These are phyloP conservation scores for Alternaria gaisen DNA, from an alignment of 2,329 filamentous ascomycete genomes.

Conservation along the genomic window DNA sequence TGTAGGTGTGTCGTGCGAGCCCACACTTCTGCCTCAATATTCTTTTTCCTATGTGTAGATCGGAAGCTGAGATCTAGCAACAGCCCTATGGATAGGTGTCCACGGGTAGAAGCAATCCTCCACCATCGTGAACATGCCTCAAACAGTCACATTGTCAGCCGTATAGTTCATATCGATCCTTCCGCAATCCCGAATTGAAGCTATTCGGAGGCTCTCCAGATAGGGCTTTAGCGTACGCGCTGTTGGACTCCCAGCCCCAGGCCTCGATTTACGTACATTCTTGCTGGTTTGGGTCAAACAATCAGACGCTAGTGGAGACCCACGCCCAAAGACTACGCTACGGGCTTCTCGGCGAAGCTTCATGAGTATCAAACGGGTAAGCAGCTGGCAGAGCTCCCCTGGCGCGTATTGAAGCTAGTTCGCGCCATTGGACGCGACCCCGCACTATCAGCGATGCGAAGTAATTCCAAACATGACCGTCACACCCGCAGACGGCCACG, in stretches of 20 bases:
- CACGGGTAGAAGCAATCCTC: background rate
- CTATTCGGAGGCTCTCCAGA: conserved; percentile 29
- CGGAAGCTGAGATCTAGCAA: background rate
- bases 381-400: conserved; percentile 23
- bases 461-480: conserved; percentile 45
- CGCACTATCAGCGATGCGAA: conserved; percentile 44
- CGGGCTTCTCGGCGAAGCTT: conserved; percentile 24
- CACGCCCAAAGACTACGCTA: conserved; percentile 24
- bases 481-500: conserved; percentile 34
- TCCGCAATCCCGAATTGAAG: conserved; percentile 18
- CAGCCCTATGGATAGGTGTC: background rate
- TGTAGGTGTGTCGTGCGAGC: background rate
- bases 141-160: background rate
- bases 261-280: conserved; percentile 32
- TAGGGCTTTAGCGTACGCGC: conserved; percentile 20
- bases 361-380: conserved; percentile 25
- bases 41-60: background rate
- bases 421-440: conserved; percentile 48
- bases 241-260: conserved; percentile 19
- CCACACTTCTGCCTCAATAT: background rate
- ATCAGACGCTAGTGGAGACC: conserved; percentile 23
- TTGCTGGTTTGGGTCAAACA: conserved; percentile 15
- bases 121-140: background rate
- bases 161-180: background rate
- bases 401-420: conserved; percentile 31